Percentiles rank a stretch among this genome's conserved stretches.
phyloP scores from a whole-genome alignment of 352 stramenopile genomes.

The Phytophthora tubulina region DNA sequence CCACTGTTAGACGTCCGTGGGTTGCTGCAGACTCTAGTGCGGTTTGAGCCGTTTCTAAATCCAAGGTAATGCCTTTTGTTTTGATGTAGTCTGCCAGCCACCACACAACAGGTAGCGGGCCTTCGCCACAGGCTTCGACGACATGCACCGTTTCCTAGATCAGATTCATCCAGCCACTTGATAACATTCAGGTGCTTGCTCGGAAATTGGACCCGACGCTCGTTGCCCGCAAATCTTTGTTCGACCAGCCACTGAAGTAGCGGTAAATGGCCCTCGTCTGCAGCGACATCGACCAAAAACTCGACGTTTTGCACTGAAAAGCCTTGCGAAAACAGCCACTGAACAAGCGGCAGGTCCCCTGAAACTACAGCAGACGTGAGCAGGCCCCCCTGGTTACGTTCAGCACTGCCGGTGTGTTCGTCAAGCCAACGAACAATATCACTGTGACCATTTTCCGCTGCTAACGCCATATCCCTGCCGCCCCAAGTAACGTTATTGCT shows the following conservation, averaged over 20 bases:
- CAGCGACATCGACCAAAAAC: not conserved
- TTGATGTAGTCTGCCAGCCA: slow-evolving; percentile 7
- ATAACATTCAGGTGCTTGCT: slow-evolving; percentile 14
- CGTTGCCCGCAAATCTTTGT: not conserved
- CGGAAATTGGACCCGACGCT: not conserved
- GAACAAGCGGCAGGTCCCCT: not conserved
- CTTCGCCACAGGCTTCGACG: not conserved
- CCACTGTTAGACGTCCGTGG: not conserved
- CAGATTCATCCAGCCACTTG: slow-evolving; percentile 6
- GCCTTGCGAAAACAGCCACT: not conserved
- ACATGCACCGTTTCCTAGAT: not conserved
- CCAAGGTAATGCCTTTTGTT: not conserved
- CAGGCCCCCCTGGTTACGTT: not conserved
- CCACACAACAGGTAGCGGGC: slow-evolving; percentile 12
- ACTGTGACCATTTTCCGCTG: not conserved
- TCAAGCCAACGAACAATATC: slow-evolving; percentile 6
- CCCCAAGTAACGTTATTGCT: slow-evolving; percentile 8
- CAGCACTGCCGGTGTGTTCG: not conserved
- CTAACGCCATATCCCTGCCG: slow-evolving; percentile 1
- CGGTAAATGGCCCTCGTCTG: not conserved
- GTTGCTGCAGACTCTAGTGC: not conserved
- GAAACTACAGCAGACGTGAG: not conserved
- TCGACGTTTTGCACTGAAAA: not conserved
- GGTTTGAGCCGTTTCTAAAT: not conserved
- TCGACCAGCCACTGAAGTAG: slow-evolving; percentile 11